Evolutionary conservation across 768 basidiomycete genomes (phyloP).

Genomic region (Termitomyces sp.): DNA sequence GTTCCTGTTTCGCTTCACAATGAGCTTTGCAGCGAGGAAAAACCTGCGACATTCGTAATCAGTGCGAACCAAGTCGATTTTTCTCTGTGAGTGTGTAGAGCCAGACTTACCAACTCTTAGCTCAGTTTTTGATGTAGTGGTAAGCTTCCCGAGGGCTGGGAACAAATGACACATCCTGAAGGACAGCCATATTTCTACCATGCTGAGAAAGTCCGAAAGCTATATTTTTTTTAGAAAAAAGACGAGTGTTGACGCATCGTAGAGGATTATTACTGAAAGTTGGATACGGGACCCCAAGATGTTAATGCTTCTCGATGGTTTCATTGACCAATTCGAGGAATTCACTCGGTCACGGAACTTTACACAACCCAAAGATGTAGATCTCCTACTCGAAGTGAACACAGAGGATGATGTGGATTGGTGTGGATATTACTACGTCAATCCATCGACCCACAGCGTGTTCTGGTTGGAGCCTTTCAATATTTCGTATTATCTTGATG

Average conservation of each 20-base stretch:
- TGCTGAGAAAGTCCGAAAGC: not conserved
- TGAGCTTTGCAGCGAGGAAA: not conserved
- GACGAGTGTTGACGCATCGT: not conserved
- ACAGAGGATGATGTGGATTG: not conserved
- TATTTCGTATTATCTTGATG: too few species aligned
- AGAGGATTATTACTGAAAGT: constrained; percentile 5
- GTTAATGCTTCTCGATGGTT: not conserved
- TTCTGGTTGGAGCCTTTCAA: constrained; percentile 4
- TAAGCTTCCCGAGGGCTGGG: constrained; percentile 4
- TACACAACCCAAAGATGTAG: not conserved
- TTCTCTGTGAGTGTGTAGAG: not conserved
- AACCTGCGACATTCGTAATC: not conserved
- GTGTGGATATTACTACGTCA: constrained; percentile 4
- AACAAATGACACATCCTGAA: constrained; percentile 4
- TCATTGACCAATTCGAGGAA: constrained; percentile 1
- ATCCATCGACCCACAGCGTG: not conserved
- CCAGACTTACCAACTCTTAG: not conserved
- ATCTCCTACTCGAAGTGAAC: constrained; percentile 1
- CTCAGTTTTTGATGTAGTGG: not conserved
- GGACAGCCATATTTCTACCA: constrained; percentile 7
- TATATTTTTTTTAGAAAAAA: not conserved
- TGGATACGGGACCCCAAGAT: not conserved
- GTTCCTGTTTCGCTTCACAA: not conserved
- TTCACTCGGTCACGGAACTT: not conserved
- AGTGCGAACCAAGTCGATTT: not conserved